A percentile compares a stretch with the other conserved stretches of the same genome.
These are phyloP conservation scores for Colletotrichum spaethianum DNA, from an alignment of 2,329 filamentous ascomycete genomes.

Conservation along the genomic window DNA sequence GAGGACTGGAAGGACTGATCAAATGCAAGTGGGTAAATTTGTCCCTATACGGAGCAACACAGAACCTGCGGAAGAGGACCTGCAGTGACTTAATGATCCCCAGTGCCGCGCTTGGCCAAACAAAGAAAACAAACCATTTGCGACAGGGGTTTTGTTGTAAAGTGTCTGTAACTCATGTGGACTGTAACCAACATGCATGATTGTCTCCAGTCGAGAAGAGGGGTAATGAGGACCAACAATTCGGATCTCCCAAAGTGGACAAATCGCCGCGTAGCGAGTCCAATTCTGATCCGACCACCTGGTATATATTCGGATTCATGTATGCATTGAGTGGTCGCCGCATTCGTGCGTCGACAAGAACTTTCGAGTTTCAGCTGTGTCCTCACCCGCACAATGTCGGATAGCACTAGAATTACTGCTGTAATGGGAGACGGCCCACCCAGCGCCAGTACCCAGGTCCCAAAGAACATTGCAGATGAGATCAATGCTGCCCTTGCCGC, in stretches of 20 bases:
- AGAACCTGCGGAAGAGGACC: no score
- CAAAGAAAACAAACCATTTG: neutral
- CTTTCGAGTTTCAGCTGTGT: no score
- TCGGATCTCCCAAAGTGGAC: neutral
- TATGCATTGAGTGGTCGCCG: neutral
- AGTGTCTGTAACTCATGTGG: neutral
- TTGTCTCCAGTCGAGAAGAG: constrained; percentile 6
- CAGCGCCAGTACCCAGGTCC: neutral
- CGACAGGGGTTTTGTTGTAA: neutral
- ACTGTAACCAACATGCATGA: neutral
- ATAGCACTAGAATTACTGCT: neutral
- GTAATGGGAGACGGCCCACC: neutral
- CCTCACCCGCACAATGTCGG: neutral
- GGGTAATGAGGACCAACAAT: neutral
- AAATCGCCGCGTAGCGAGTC: neutral
- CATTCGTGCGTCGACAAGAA: no score
- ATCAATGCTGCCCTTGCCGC: neutral
- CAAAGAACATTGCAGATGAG: neutral
- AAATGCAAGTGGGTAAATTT: no score
- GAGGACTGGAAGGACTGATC: no score
- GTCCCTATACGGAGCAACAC: no score
- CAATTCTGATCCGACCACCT: neutral
- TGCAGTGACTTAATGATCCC: no score
- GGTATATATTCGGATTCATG: neutral
- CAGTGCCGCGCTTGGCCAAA: no score